Conservation (phyloP, 2,329 filamentous ascomycete species). For the Knufia fluminis region DNA sequence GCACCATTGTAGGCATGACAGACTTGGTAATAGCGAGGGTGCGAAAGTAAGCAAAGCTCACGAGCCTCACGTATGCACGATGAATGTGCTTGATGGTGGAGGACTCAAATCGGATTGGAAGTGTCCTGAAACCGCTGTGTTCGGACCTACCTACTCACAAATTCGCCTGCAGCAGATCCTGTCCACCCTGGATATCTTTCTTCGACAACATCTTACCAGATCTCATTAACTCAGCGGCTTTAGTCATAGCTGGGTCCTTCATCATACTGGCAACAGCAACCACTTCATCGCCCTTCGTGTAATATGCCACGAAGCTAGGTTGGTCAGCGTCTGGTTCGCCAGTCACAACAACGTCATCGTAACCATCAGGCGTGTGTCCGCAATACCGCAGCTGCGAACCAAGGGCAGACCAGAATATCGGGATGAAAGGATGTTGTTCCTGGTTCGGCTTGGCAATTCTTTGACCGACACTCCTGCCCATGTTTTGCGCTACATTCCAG, state of each 20-base stretch:
- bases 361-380: slow-evolving; percentile 73
- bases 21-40: too few species aligned
- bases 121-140: too few species aligned
- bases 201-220: slow-evolving; percentile 73
- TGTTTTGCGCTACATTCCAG: slow-evolving; percentile 93
- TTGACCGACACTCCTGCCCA: slow-evolving; percentile 68
- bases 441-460: slow-evolving; percentile 59
- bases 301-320: slow-evolving; percentile 80
- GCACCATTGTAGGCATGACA: too few species aligned
- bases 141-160: too few species aligned
- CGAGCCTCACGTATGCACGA: too few species aligned
- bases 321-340: slow-evolving; percentile 58
- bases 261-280: slow-evolving; percentile 89
- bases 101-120: too few species aligned
- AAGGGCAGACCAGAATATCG: slow-evolving; percentile 93
- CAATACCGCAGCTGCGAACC: slow-evolving; percentile 87
- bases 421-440: slow-evolving; percentile 66
- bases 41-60: too few species aligned
- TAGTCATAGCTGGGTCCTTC: slow-evolving; percentile 75
- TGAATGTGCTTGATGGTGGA: too few species aligned
- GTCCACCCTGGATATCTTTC: slow-evolving; percentile 56
- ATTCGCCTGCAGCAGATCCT: slow-evolving; percentile 33
- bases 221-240: slow-evolving; percentile 77
- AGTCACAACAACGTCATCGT: slow-evolving; percentile 73
- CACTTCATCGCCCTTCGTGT: slow-evolving; percentile 73